Evolutionary conservation across 345 rosid species (phyloP).

Genomic region (Gynandropsis gynandra): DNA sequence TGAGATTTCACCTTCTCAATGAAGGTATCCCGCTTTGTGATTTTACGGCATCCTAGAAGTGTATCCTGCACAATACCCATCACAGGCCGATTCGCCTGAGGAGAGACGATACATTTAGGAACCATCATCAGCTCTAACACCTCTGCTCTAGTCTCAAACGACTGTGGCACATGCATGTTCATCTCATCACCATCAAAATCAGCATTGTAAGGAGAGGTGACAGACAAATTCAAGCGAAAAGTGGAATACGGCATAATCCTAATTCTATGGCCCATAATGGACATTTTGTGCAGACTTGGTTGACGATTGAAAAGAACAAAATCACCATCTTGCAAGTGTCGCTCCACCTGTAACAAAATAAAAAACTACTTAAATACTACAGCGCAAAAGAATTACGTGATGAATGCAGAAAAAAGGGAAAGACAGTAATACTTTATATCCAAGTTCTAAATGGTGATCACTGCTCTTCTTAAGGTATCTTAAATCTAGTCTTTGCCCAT

Average conservation of each 20-base stretch:
- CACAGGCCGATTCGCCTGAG: slow-evolving; percentile 94
- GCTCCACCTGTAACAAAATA: slow-evolving; percentile 68
- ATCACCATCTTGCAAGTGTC: slow-evolving; percentile 90
- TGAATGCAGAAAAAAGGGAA: slow-evolving; percentile 7
- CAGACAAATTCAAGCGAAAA: slow-evolving; percentile 84
- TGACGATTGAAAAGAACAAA: slow-evolving; percentile 92
- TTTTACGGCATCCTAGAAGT: slow-evolving; percentile 91
- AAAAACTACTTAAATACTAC: slow-evolving; percentile 2
- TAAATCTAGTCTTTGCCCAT: slow-evolving; percentile 96
- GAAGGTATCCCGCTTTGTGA: slow-evolving; percentile 96
- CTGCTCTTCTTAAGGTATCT: slow-evolving; percentile 97
- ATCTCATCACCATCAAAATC: slow-evolving; percentile 99
- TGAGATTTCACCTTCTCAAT: slow-evolving; percentile 68
- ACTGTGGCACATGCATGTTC: slow-evolving; percentile 99
- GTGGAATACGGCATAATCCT: slow-evolving; percentile 98
- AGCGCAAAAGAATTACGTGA: neutral
- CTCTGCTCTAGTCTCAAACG: slow-evolving; percentile 95
- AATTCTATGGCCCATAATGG: slow-evolving; percentile 96
- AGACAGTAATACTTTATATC: slow-evolving; percentile 48
- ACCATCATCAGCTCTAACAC: slow-evolving; percentile 98
- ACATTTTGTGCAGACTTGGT: slow-evolving; percentile 98
- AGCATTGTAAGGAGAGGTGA: slow-evolving; percentile 97
- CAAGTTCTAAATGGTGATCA: slow-evolving; percentile 97
- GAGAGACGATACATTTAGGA: slow-evolving; percentile 95
- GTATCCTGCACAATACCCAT: slow-evolving; percentile 99